Conservation (phyloP, 1,139 yeast genomes). For the Meyerozyma sp. region DNA sequence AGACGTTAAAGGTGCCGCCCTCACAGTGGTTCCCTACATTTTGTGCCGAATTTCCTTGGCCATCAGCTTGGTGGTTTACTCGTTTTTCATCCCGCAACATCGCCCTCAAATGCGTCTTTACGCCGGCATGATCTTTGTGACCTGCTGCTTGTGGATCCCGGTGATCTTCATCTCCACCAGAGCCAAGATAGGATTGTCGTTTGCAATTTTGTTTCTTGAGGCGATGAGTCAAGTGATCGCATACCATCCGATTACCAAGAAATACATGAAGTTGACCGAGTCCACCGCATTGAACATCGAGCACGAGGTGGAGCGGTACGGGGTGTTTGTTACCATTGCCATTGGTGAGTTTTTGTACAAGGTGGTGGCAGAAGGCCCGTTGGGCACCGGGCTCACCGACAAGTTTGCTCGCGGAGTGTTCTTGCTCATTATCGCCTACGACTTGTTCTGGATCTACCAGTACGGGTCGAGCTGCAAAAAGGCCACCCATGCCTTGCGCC, state of each 20-base stretch:
- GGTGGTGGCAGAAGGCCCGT: conserved; percentile 47
- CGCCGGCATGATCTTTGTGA: conserved; percentile 23
- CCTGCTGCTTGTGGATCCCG: conserved; percentile 41
- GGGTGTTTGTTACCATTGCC: conserved; percentile 58
- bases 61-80: conserved; percentile 34
- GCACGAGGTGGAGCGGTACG: conserved; percentile 60
- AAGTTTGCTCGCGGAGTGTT: conserved; percentile 47
- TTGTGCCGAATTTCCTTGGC: conserved; percentile 40
- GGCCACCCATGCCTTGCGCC: conserved; percentile 54
- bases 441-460: conserved; percentile 49
- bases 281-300: conserved; percentile 64
- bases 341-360: conserved; percentile 60
- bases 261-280: conserved; percentile 31
- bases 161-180: conserved; percentile 41
- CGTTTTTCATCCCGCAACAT: conserved; percentile 51
- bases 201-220: conserved; percentile 40
- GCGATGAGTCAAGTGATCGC: conserved; percentile 23
- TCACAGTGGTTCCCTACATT: conserved; percentile 42
- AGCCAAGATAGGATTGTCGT: conserved; percentile 44
- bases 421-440: conserved; percentile 46
- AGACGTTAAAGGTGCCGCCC: conserved; percentile 32
- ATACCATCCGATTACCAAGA: conserved; percentile 48
- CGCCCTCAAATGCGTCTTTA: conserved; percentile 46
- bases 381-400: conserved; percentile 42
- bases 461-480: conserved; percentile 46